A percentile compares a stretch with the other conserved stretches of the same genome.
phyloP scores from a whole-genome alignment of 495 filamentous ascomycete genomes.

The Corynascus novoguineensis region DNA sequence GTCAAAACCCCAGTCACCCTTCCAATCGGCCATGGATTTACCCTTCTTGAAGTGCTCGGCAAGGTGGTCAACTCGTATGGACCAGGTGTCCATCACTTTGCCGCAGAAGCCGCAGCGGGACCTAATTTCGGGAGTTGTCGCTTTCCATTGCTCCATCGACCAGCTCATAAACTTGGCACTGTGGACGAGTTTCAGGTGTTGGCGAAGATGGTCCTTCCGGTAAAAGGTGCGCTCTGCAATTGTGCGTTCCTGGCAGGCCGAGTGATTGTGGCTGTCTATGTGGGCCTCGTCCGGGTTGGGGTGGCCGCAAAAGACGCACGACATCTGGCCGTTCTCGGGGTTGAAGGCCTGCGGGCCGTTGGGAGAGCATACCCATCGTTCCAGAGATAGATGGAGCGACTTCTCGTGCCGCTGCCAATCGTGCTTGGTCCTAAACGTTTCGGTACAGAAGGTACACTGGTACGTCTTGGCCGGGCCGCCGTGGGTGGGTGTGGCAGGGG shows the following conservation, averaged over 20 bases:
- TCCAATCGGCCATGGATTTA: conserved; percentile 63
- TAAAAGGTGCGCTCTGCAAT: conserved; percentile 67
- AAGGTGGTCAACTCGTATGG: conserved; percentile 57
- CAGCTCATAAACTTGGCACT: conserved; percentile 54
- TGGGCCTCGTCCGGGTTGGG: conserved; percentile 55
- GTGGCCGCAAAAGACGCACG: conserved; percentile 64
- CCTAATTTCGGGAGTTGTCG: conserved; percentile 49
- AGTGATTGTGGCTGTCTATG: conserved; percentile 65
- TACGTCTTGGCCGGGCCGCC: conserved; percentile 50
- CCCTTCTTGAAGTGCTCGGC: conserved; percentile 65
- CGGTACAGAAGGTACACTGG: conserved; percentile 80
- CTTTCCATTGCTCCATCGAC: conserved; percentile 66
- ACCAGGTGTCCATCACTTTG: conserved; percentile 56
- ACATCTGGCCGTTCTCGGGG: conserved; percentile 43
- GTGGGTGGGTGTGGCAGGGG: conserved; percentile 25
- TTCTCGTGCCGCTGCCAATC: conserved; percentile 85
- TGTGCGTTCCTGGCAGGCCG: conserved; percentile 60
- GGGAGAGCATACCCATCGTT: conserved; percentile 75
- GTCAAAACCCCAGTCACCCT: conserved; percentile 69
- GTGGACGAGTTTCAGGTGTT: conserved; percentile 77
- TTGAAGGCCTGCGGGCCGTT: conserved; percentile 52
- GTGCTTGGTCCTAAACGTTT: conserved; percentile 75
- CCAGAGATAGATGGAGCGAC: conserved; percentile 68
- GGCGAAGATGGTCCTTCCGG: conserved; percentile 76
- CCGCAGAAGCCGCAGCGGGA: conserved; percentile 72